A percentile compares a stretch with the other conserved stretches of the same genome.
phyloP scores from a whole-genome alignment of 371 early-diverging fungal species.

The Saksenaea vasiformis region DNA sequence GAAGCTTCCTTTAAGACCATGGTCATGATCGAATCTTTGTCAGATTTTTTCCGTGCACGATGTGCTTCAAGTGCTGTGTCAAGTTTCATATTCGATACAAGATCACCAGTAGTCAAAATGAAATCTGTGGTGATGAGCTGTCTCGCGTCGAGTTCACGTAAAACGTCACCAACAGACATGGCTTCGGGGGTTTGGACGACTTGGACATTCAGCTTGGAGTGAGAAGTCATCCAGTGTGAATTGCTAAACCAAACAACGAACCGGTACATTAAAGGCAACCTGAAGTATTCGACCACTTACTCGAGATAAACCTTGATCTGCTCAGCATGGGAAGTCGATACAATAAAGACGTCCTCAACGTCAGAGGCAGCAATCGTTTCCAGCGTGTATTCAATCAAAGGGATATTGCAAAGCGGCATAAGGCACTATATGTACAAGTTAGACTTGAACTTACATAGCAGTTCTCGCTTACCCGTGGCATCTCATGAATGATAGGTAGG shows the following conservation, averaged over 20 bases:
- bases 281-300: conserved; percentile 40
- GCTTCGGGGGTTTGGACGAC: conserved; percentile 78
- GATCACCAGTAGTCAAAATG: conserved; percentile 89
- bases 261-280: not conserved
- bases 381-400: conserved; percentile 75
- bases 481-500: conserved; percentile 85
- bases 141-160: conserved; percentile 88
- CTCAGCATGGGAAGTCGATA: conserved; percentile 85
- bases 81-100: conserved; percentile 88
- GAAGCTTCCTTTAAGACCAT: conserved; percentile 81
- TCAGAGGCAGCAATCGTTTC: conserved; percentile 49
- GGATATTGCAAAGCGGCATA: conserved; percentile 92
- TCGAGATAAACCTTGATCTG: conserved; percentile 82
- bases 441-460: conserved; percentile 4
- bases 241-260: conserved; percentile 46
- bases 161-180: conserved; percentile 90
- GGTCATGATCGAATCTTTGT: conserved; percentile 93
- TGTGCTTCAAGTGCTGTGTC: conserved; percentile 78
- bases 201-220: conserved; percentile 69
- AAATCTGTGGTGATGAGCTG: conserved; percentile 86
- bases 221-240: conserved; percentile 70
- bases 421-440: conserved; percentile 67
- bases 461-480: conserved; percentile 70
- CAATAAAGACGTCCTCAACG: conserved; percentile 84
- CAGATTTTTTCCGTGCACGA: conserved; percentile 63